Conservation (phyloP, 805 yeast genomes). For the Wickerhamiella domercqiae region DNA sequence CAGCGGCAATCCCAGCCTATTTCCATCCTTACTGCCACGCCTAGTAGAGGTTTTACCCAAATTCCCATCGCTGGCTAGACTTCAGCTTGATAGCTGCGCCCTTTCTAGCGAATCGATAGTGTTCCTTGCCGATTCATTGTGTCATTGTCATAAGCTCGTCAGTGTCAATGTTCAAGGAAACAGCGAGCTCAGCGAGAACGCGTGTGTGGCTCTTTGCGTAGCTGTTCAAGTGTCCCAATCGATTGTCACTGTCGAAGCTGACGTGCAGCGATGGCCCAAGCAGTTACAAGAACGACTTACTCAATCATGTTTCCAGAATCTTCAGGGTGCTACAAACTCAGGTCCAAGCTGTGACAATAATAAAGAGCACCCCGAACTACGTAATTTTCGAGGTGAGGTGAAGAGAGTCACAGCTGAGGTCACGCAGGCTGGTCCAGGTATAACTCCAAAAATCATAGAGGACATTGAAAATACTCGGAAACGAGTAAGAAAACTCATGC, state of each 20-base stretch:
- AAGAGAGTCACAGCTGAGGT: slow-evolving; percentile 7
- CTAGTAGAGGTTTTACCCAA: slow-evolving; percentile 53
- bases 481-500: slow-evolving; percentile 12
- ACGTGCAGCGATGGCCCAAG: slow-evolving; percentile 44
- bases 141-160: slow-evolving; percentile 48
- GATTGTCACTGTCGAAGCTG: slow-evolving; percentile 55
- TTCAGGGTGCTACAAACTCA: slow-evolving; percentile 28
- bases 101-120: slow-evolving; percentile 41
- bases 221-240: slow-evolving; percentile 52
- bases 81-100: slow-evolving; percentile 59
- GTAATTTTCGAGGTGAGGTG: slow-evolving; percentile 12
- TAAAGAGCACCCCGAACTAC: slow-evolving; percentile 10
- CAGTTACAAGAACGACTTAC: slow-evolving; percentile 58
- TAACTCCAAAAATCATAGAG: slow-evolving; percentile 5
- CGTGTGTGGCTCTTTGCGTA: slow-evolving; percentile 50
- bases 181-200: slow-evolving; percentile 37
- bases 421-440: slow-evolving; percentile 3
- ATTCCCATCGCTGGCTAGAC: slow-evolving; percentile 44
- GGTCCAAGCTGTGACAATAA: slow-evolving; percentile 1
- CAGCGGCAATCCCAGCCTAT: slow-evolving; percentile 50
- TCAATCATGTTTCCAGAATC: slow-evolving; percentile 65
- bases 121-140: slow-evolving; percentile 49
- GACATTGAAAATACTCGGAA: slow-evolving; percentile 13
- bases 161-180: slow-evolving; percentile 60
- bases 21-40: slow-evolving; percentile 44